A percentile compares a stretch with the other conserved stretches of the same genome.
phyloP scores from a whole-genome alignment of 139 green algal genomes.

The Micractinium sp. region DNA sequence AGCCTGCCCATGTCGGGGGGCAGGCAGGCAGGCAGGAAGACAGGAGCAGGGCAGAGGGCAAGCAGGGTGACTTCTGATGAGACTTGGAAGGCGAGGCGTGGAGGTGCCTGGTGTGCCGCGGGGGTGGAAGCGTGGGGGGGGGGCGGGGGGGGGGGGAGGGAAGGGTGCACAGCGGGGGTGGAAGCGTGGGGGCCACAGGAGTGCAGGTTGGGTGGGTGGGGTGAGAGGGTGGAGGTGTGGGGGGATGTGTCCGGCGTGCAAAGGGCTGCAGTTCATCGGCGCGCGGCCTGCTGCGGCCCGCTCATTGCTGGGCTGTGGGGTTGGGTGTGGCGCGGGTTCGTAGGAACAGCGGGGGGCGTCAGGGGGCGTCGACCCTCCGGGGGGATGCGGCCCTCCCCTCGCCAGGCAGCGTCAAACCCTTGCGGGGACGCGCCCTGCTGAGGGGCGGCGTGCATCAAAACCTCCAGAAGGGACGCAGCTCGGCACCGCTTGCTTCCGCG shows the following conservation, averaged over 20 bases:
- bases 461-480: background rate
- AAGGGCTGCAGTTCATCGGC: slow-evolving; percentile 31
- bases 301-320: slow-evolving; percentile 17
- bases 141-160: no score
- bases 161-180: background rate
- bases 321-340: background rate
- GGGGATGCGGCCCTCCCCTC: background rate
- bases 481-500: slow-evolving; percentile 14
- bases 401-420: slow-evolving; percentile 3
- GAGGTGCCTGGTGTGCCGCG: background rate
- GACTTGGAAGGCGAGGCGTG: background rate
- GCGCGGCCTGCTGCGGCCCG: slow-evolving; percentile 5
- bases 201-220: background rate
- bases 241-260: slow-evolving; percentile 22
- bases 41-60: background rate
- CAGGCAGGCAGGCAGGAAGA: background rate
- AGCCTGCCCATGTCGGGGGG: background rate
- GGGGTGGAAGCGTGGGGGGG: no score
- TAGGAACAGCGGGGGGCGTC: background rate
- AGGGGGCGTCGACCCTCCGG: background rate
- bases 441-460: no score
- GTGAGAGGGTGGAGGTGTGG: background rate
- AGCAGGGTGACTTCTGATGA: no score
- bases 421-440: background rate
- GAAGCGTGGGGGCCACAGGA: no score